Evolutionary conservation across 2,329 filamentous ascomycete species (phyloP).

Genomic region (Fusarium sp.): DNA sequence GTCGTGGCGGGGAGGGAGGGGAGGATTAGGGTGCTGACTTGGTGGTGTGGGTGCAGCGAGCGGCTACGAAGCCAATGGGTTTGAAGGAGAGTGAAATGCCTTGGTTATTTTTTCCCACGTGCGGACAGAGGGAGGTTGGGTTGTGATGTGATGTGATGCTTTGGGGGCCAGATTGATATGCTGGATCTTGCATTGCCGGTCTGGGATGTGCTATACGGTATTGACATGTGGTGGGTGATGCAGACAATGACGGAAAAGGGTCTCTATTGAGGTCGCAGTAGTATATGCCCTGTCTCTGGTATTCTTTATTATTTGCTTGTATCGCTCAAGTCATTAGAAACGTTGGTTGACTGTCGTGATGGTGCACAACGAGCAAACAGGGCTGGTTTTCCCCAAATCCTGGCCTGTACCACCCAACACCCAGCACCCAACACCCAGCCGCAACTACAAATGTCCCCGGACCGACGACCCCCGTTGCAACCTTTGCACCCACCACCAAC

Average conservation of each 20-base stretch:
- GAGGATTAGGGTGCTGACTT: conserved; percentile 10
- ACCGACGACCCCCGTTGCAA: conserved; percentile 10
- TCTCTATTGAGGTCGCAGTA: conserved; percentile 28
- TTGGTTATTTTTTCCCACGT: conserved; percentile 33
- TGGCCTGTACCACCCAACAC: conserved; percentile 9
- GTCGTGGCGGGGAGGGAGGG: background rate
- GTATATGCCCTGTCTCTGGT: background rate
- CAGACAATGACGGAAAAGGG: conserved; percentile 2
- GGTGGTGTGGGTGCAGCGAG: conserved; percentile 42
- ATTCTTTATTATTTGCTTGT: conserved; percentile 6
- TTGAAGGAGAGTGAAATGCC: conserved; percentile 4
- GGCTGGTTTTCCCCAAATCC: background rate
- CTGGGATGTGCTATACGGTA: conserved; percentile 21
- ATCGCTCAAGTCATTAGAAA: background rate
- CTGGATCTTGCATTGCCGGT: conserved; percentile 31
- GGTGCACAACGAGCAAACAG: background rate
- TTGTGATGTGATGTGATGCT: conserved; percentile 18
- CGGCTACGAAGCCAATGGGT: conserved; percentile 46
- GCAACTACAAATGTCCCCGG: background rate
- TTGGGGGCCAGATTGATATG: conserved; percentile 39
- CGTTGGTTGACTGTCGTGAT: background rate
- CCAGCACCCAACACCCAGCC: no score
- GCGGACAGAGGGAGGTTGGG: conserved; percentile 31
- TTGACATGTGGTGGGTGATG: conserved; percentile 6
- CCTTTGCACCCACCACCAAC: conserved; percentile 13